Conservation (phyloP, 805 yeast species). For the Metschnikowia colocasiae region DNA sequence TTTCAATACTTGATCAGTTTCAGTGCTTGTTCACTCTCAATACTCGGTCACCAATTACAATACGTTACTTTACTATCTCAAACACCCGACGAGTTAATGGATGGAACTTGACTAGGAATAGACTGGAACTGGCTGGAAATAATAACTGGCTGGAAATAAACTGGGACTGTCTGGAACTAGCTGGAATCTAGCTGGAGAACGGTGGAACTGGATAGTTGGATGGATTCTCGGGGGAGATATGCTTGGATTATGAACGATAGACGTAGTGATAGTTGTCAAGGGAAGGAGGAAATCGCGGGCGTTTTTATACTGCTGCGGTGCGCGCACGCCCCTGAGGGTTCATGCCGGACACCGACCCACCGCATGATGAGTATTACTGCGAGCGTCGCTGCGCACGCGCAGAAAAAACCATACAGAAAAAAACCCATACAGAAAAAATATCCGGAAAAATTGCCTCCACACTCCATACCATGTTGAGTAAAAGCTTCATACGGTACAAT, state of each 20-base stretch:
- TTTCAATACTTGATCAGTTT: neutral
- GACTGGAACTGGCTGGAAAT: no score
- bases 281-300: neutral
- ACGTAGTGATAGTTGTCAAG: neutral
- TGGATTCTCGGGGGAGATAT: neutral
- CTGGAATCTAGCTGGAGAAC: neutral
- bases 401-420: constrained; percentile 6
- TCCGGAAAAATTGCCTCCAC: constrained; percentile 10
- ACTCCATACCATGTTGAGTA: constrained; percentile 11
- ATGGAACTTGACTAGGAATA: neutral
- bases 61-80: constrained; percentile 16
- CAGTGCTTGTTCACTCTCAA: neutral
- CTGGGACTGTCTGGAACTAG: no score
- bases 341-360: neutral
- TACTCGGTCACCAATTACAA: constrained; percentile 14
- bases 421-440: no score
- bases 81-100: neutral
- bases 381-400: constrained; percentile 6
- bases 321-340: constrained; percentile 10
- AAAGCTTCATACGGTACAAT: constrained; percentile 15
- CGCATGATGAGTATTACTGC: constrained; percentile 1
- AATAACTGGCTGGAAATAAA: no score
- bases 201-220: neutral
- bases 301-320: constrained; percentile 11
- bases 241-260: neutral